Evolutionary conservation across 176 grass and related monocot species (phyloP), one percentile per base, ranked within the genome.

Genomic region (Eremochloa ophiuroides): DNA sequence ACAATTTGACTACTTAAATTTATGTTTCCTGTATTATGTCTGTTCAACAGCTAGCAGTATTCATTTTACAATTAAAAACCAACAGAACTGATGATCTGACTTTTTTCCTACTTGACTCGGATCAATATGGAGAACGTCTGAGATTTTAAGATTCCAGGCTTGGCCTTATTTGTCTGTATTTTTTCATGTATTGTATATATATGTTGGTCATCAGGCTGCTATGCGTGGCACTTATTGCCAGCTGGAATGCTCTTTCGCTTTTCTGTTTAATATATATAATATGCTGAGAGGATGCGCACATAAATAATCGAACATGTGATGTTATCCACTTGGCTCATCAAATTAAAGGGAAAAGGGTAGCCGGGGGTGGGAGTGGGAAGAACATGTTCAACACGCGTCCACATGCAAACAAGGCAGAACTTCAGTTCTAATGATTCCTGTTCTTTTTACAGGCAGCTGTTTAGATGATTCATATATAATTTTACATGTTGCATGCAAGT

Each of bases 401-500:
- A 53, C 73, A 82, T 71, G 85, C 70, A 70, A 28, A 37, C 74
- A 62, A 35, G 48, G 38, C 38, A 44, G 7, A 58, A 5, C 17
- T 51, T 58, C 35, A 34, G 35, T 68, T 23, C 18, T 56, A 15
- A 56, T 67, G 10, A 26, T 73, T 73, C 55, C 59, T 47, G 14
- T 46, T 71, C 26, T 28, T 46, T 40, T 44, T 42, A 28, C 23
- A 71, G 23, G 23, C 40, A 44, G 39, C n/a, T n/a, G n/a, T 44
- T 44, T 15, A 71, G 68, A 46, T 30, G 42, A 72, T 71, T 46
- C 68, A 30, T 7, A 30, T 7, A 67, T 76, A 31, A 69, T 69
- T 77, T 20, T 10, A 27, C 26, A 31, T 59, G 72, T 76, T 75
- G 71, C 72, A 44, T 77, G 51, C 73, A 59, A 68, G 62, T 76